Conservation (phyloP, 495 filamentous ascomycete species). For the Symbiotaphrina buchneri region DNA sequence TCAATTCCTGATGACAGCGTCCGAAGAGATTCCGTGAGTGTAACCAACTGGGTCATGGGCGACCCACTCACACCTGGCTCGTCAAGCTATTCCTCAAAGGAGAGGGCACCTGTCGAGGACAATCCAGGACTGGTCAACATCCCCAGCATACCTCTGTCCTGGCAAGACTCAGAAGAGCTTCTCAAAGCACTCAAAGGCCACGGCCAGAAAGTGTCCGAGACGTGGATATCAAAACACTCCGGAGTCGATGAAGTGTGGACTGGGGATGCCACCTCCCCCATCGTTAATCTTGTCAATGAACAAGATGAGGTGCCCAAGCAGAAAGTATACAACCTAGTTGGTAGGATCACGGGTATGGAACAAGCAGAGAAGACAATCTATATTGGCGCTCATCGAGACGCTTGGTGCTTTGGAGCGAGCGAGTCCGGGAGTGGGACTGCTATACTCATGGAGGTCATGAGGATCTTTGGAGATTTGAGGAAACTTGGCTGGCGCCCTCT, state of each 20-base stretch:
- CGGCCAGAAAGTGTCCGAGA: slow-evolving; percentile 42
- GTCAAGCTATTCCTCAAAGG: slow-evolving; percentile 46
- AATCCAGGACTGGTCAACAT: slow-evolving; percentile 58
- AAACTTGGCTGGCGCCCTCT: slow-evolving; percentile 70
- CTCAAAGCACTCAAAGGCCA: slow-evolving; percentile 55
- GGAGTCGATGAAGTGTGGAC: slow-evolving; percentile 63
- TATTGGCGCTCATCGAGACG: slow-evolving; percentile 83
- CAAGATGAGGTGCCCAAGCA: slow-evolving; percentile 69
- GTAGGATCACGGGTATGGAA: slow-evolving; percentile 60
- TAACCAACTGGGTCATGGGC: slow-evolving; percentile 64
- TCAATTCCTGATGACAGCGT: slow-evolving; percentile 66
- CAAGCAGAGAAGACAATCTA: slow-evolving; percentile 68
- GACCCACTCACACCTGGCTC: slow-evolving; percentile 80
- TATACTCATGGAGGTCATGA: slow-evolving; percentile 67
- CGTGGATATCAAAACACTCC: slow-evolving; percentile 58
- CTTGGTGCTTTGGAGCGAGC: slow-evolving; percentile 74
- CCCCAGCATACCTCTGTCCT: slow-evolving; percentile 70
- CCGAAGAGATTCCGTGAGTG: slow-evolving; percentile 59
- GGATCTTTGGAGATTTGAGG: slow-evolving; percentile 58
- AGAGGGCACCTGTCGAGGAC: slow-evolving; percentile 41
- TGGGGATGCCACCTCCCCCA: slow-evolving; percentile 50
- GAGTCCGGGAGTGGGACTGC: slow-evolving; percentile 81
- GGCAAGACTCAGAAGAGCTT: slow-evolving; percentile 67
- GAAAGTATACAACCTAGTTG: slow-evolving; percentile 78
- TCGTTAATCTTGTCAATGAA: slow-evolving; percentile 65